These are phyloP conservation scores for Schizothecium vesticola DNA, from an alignment of 495 filamentous ascomycete species.

Conservation along the genomic window DNA sequence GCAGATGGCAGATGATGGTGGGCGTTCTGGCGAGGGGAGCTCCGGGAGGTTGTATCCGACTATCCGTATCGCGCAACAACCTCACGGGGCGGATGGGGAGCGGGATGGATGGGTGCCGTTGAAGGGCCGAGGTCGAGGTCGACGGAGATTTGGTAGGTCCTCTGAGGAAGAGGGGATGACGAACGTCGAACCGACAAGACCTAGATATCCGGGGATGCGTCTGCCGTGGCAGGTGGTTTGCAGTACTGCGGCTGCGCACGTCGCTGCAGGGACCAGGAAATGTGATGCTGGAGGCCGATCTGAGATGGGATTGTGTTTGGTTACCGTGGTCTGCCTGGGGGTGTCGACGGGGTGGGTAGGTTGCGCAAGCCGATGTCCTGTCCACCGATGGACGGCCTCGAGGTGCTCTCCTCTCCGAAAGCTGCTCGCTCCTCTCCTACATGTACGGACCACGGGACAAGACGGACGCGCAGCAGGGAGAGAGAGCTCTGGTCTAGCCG, in stretches of 20 bases:
- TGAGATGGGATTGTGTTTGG: not conserved
- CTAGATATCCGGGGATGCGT: not conserved
- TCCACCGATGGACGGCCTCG: not conserved
- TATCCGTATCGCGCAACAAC: slow-evolving; percentile 4
- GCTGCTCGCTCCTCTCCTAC: slow-evolving; percentile 1
- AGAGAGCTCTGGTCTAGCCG: not conserved
- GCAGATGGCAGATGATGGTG: not conserved
- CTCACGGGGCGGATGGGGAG: not conserved
- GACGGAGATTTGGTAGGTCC: not conserved
- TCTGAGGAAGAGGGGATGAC: not conserved
- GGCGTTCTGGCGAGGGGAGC: not conserved
- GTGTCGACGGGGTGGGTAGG: not conserved
- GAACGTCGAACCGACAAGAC: not conserved
- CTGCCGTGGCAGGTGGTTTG: not conserved
- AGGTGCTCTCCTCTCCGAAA: not conserved
- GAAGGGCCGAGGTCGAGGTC: not conserved
- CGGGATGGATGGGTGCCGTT: not conserved
- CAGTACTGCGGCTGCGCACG: slow-evolving; percentile 5
- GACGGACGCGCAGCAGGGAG: not conserved
- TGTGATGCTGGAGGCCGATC: not conserved
- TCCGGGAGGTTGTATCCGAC: not conserved
- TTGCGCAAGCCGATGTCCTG: not conserved
- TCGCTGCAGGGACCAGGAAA: not conserved
- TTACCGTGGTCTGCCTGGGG: not conserved
- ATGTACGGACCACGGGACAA: not conserved